phyloP scores from a whole-genome alignment of 768 basidiomycete species.

The Hygrophorus pudorinus region DNA sequence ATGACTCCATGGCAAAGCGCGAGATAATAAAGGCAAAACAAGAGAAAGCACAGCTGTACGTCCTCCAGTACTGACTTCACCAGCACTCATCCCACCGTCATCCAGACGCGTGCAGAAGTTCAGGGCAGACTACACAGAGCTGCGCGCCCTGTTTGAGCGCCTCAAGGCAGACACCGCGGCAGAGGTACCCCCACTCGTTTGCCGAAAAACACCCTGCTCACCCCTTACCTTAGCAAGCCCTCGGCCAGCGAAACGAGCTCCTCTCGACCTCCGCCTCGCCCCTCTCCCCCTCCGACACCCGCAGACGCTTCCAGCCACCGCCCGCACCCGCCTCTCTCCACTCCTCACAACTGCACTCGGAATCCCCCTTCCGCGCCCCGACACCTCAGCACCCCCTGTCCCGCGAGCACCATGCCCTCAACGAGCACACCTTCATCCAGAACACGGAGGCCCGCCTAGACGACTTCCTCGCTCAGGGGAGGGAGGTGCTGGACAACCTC shows the following conservation, averaged over 20 bases:
- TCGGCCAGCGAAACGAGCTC: constrained; percentile 23
- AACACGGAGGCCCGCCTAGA: constrained; percentile 77
- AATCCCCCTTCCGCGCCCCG: constrained; percentile 72
- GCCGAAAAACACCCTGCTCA: not conserved
- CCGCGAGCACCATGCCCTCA: constrained; percentile 71
- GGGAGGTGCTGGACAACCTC: constrained; percentile 85
- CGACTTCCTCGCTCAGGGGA: constrained; percentile 85
- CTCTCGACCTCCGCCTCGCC: constrained; percentile 27
- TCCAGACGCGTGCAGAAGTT: constrained; percentile 88
- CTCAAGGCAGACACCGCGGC: constrained; percentile 52
- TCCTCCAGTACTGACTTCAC: constrained; percentile 8
- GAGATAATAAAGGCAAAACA: constrained; percentile 96
- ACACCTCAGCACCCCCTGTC: constrained; percentile 39
- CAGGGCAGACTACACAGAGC: constrained; percentile 73
- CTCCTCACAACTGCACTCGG: no score
- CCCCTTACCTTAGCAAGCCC: constrained; percentile 36
- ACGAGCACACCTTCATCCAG: constrained; percentile 85
- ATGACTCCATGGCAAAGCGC: constrained; percentile 91
- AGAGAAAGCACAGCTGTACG: constrained; percentile 89
- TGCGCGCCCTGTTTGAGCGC: constrained; percentile 74
- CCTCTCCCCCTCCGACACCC: constrained; percentile 43
- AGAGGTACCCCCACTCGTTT: constrained; percentile 26
- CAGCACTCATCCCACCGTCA: constrained; percentile 2
- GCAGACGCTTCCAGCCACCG: constrained; percentile 56
- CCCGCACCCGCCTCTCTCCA: constrained; percentile 29